A percentile compares a stretch with the other conserved stretches of the same genome.
Evolutionary conservation across 2,329 filamentous ascomycete species (phyloP).

Genomic region (Diaporthe ampelina): DNA sequence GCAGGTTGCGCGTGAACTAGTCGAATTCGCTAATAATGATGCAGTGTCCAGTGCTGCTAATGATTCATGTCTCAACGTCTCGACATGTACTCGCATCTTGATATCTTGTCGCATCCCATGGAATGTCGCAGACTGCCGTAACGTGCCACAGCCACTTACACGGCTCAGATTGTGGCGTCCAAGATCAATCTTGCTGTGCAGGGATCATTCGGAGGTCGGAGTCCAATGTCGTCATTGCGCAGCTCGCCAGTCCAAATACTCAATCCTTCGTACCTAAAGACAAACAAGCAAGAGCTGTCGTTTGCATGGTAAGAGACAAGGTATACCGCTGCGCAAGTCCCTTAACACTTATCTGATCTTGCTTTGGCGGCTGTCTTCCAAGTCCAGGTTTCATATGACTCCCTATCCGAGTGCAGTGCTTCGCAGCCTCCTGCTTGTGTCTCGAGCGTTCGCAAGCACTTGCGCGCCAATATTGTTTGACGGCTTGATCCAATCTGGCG

Average conservation of each 20-base stretch:
- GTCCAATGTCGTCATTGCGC: conserved; percentile 21
- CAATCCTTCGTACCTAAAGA: background rate
- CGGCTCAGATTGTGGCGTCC: conserved; percentile 5
- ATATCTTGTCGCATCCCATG: background rate
- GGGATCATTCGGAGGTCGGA: background rate
- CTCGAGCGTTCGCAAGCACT: background rate
- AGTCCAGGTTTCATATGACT: background rate
- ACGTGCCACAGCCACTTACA: conserved; percentile 16
- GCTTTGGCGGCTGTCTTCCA: background rate
- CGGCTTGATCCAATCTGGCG: background rate
- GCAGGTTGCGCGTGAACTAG: background rate
- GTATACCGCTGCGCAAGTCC: background rate
- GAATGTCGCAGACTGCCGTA: background rate
- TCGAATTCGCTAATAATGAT: no score
- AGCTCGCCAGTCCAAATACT: background rate
- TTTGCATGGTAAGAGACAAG: background rate
- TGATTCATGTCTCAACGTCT: conserved; percentile 11
- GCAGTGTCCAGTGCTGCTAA: background rate
- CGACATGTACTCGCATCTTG: background rate
- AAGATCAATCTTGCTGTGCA: background rate
- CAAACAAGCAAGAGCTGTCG: background rate
- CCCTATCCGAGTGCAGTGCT: background rate
- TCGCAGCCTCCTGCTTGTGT: background rate
- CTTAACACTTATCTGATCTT: background rate
- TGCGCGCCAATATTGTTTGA: background rate